phyloP scores from a whole-genome alignment of 768 basidiomycete genomes.

The Lactarius vividus region DNA sequence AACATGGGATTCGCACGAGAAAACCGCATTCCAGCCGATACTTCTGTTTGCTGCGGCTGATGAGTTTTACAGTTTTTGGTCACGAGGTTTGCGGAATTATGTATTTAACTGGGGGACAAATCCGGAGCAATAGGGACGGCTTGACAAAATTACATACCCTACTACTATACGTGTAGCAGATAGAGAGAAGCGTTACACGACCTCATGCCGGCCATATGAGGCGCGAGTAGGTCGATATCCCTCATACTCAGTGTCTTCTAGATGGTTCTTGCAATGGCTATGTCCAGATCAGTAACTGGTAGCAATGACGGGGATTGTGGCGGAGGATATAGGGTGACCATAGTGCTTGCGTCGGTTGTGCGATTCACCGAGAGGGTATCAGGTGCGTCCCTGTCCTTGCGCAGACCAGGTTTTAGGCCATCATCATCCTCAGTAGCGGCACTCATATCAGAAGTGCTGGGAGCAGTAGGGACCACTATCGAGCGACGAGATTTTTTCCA shows the following conservation, averaged over 20 bases:
- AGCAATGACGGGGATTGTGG: neutral
- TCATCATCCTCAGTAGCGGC: neutral
- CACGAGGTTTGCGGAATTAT: too few relatives aligned
- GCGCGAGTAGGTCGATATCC: neutral
- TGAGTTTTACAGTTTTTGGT: too few relatives aligned
- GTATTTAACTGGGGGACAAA: too few relatives aligned
- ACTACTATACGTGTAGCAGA: too few relatives aligned
- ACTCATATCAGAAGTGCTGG: neutral
- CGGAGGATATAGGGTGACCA: neutral
- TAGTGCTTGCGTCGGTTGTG: neutral
- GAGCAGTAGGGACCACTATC: neutral
- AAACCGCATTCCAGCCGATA: too few relatives aligned
- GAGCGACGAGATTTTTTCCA: neutral
- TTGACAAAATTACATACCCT: too few relatives aligned
- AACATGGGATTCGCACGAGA: too few relatives aligned
- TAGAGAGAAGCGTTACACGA: neutral
- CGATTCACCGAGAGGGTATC: neutral
- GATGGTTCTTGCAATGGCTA: neutral
- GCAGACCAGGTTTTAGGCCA: neutral
- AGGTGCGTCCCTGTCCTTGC: neutral
- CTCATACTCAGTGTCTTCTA: neutral
- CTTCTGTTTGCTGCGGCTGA: too few relatives aligned
- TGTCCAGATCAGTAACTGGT: neutral
- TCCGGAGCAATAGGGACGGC: too few relatives aligned
- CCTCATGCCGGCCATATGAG: neutral